These are phyloP conservation scores for Rubroboletus satanas DNA, from an alignment of 768 basidiomycete species.

Conservation along the genomic window DNA sequence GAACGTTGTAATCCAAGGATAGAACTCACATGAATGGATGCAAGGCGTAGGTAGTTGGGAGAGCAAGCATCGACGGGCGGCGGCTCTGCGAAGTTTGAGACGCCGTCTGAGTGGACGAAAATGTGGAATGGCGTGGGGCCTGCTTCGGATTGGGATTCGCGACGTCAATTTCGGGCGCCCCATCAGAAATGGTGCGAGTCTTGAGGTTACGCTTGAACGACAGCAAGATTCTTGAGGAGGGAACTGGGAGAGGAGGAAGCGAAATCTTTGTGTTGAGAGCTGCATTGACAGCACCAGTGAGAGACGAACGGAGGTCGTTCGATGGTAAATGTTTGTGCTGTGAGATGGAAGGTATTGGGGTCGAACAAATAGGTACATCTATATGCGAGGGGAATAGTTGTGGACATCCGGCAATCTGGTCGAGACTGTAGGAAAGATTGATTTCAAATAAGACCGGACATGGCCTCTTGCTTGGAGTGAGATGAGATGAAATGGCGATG, in stretches of 20 bases:
- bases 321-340: constrained; percentile 7
- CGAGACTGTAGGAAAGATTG: constrained; percentile 30
- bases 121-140: neutral
- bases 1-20: neutral
- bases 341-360: constrained; percentile 17
- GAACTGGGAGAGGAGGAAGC: constrained; percentile 13
- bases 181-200: neutral
- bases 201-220: constrained; percentile 24
- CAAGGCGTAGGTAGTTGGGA: constrained; percentile 10
- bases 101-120: neutral
- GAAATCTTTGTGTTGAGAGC: constrained; percentile 19
- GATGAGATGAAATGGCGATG: constrained; percentile 38
- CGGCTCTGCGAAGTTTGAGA: constrained; percentile 2
- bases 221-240: constrained; percentile 17
- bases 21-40: constrained; percentile 19
- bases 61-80: constrained; percentile 11
- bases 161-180: neutral
- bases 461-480: constrained; percentile 16
- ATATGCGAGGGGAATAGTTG: constrained; percentile 41
- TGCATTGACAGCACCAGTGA: constrained; percentile 23
- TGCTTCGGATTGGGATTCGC: neutral
- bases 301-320: constrained; percentile 11
- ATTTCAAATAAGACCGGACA: constrained; percentile 36
- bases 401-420: constrained; percentile 39
- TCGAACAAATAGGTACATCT: constrained; percentile 26